These are phyloP conservation scores for Phytomonas francai DNA, from an alignment of 208 protist species.

Conservation along the genomic window DNA sequence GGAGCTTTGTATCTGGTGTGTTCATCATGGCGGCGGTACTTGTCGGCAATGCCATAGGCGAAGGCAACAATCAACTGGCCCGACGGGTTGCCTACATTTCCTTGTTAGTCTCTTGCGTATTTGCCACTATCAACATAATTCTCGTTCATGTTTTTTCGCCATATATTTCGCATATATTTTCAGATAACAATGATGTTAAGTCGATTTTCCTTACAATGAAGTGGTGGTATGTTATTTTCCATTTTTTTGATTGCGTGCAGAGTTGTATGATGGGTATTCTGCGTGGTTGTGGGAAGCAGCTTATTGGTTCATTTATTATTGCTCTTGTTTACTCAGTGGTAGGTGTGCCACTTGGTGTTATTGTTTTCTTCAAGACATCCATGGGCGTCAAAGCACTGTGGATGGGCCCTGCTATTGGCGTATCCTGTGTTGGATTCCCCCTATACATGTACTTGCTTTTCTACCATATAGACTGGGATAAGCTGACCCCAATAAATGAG, in stretches of 20 bases:
- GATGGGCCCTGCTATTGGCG: slow-evolving; percentile 54
- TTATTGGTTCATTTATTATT: slow-evolving; percentile 50
- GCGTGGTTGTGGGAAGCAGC: slow-evolving; percentile 61
- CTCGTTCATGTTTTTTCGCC: slow-evolving; percentile 25
- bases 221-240: slow-evolving; percentile 40
- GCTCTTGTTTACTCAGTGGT: slow-evolving; percentile 62
- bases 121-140: slow-evolving; percentile 35
- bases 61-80: slow-evolving; percentile 37
- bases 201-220: slow-evolving; percentile 28
- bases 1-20: slow-evolving; percentile 51
- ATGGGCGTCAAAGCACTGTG: slow-evolving; percentile 64
- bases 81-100: slow-evolving; percentile 39
- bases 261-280: slow-evolving; percentile 80
- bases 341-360: slow-evolving; percentile 49
- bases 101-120: slow-evolving; percentile 17
- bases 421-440: slow-evolving; percentile 48
- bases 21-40: slow-evolving; percentile 68
- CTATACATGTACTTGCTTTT: slow-evolving; percentile 57
- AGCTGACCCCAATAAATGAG: slow-evolving; percentile 23
- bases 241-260: slow-evolving; percentile 65
- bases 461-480: slow-evolving; percentile 56
- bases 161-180: slow-evolving; percentile 42
- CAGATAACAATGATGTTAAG: slow-evolving; percentile 25
- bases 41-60: slow-evolving; percentile 64
- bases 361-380: slow-evolving; percentile 48